Percentiles rank a stretch among this genome's conserved stretches.
phyloP scores from a whole-genome alignment of 148 eudicot species.

The Camellia japonica region DNA sequence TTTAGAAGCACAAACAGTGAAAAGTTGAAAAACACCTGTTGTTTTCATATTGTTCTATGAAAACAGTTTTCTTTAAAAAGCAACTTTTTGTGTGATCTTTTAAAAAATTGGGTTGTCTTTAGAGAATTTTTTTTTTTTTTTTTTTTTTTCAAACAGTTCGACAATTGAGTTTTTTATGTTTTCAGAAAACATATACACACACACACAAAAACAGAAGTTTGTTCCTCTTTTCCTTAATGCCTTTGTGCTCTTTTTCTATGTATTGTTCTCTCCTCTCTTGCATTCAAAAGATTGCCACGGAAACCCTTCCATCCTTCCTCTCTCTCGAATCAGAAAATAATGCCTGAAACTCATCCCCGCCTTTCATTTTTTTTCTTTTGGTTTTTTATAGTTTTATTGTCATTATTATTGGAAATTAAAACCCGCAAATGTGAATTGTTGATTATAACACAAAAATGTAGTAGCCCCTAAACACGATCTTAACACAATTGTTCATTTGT shows the following conservation, averaged over 20 bases:
- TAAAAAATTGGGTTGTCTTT: too few species aligned
- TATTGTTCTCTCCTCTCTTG: background rate
- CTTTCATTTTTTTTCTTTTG: background rate
- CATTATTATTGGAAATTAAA: background rate
- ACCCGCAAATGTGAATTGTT: background rate
- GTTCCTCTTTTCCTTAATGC: background rate
- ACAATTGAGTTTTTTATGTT: too few species aligned
- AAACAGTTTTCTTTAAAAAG: too few species aligned
- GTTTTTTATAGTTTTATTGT: background rate
- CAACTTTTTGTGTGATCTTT: too few species aligned
- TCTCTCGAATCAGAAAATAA: background rate
- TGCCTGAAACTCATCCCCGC: background rate
- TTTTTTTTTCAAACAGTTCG: background rate
- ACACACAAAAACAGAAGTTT: too few species aligned
- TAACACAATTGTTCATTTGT: too few species aligned
- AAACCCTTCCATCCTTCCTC: background rate
- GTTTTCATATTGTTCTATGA: too few species aligned
- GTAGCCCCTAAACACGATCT: too few species aligned
- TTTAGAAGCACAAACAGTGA: too few species aligned
- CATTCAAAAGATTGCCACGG: background rate
- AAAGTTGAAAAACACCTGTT: too few species aligned
- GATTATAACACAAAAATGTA: too few species aligned
- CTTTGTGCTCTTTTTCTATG: background rate
- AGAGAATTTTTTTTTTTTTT: background rate
- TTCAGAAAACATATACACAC: too few species aligned